These are phyloP conservation scores for Venturia pyrina DNA, from an alignment of 2,329 filamentous ascomycete genomes.

Conservation along the genomic window DNA sequence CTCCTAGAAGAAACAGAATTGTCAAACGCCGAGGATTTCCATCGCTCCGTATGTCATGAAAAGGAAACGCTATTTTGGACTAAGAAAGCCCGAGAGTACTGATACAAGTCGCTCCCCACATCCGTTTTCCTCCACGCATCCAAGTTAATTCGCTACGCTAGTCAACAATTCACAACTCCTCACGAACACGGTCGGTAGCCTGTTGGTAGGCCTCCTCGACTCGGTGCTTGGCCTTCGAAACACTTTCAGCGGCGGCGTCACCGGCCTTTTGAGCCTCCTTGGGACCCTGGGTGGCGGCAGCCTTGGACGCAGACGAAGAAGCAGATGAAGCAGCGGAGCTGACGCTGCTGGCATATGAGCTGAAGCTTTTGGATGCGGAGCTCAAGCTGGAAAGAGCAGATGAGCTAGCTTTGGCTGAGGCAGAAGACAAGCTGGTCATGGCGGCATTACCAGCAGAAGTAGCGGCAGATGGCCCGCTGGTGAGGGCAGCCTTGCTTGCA, in stretches of 20 bases:
- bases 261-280: slow-evolving; percentile 19
- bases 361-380: slow-evolving; percentile 22
- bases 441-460: slow-evolving; percentile 21
- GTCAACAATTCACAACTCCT: slow-evolving; percentile 32
- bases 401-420: slow-evolving; percentile 17
- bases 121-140: not conserved
- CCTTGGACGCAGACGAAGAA: slow-evolving; percentile 19
- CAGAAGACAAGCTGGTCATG: slow-evolving; percentile 17
- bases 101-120: not conserved
- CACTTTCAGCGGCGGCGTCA: slow-evolving; percentile 24
- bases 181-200: slow-evolving; percentile 29
- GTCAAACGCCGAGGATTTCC: not conserved
- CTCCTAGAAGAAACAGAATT: not conserved
- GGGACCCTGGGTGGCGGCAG: slow-evolving; percentile 14
- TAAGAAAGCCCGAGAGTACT: not conserved
- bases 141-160: not conserved
- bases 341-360: slow-evolving; percentile 23
- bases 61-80: not conserved
- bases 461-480: slow-evolving; percentile 16
- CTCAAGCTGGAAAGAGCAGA: slow-evolving; percentile 17
- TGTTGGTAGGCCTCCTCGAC: slow-evolving; percentile 20
- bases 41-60: not conserved
- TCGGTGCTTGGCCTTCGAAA: slow-evolving; percentile 16
- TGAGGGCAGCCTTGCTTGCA: slow-evolving; percentile 22
- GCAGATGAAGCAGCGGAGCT: slow-evolving; percentile 23